Evolutionary conservation across 768 basidiomycete species (phyloP).

Genomic region (Mycena sanguinolenta): DNA sequence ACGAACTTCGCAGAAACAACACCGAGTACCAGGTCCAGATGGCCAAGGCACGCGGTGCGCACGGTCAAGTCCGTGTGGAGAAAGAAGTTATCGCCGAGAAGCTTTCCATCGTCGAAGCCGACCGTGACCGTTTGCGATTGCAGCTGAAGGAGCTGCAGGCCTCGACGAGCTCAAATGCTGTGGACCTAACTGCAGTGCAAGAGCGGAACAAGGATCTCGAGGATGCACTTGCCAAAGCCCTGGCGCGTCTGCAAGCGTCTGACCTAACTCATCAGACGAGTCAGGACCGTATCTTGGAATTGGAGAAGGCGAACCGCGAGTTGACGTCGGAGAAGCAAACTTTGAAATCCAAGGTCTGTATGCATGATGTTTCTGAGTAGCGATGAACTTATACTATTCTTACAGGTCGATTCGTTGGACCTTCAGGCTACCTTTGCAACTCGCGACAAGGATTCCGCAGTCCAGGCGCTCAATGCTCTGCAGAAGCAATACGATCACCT

Average conservation of each 20-base stretch:
- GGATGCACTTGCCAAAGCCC: slow-evolving; percentile 79
- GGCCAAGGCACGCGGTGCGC: slow-evolving; percentile 80
- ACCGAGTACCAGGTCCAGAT: slow-evolving; percentile 80
- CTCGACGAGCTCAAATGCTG: slow-evolving; percentile 54
- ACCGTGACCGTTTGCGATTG: slow-evolving; percentile 71
- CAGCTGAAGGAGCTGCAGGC: slow-evolving; percentile 70
- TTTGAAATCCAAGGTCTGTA: slow-evolving; percentile 71
- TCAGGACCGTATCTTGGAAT: slow-evolving; percentile 69
- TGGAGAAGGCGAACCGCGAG: slow-evolving; percentile 75
- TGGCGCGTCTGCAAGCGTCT: slow-evolving; percentile 78
- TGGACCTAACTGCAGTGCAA: slow-evolving; percentile 62
- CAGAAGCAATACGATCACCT: slow-evolving; percentile 74
- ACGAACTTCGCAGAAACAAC: slow-evolving; percentile 78
- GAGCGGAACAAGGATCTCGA: slow-evolving; percentile 73
- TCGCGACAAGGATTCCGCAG: slow-evolving; percentile 74
- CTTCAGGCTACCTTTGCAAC: slow-evolving; percentile 65
- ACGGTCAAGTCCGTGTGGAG: slow-evolving; percentile 85
- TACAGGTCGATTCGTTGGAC: slow-evolving; percentile 73
- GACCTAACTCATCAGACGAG: slow-evolving; percentile 74
- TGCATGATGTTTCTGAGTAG: not conserved
- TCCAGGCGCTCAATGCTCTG: slow-evolving; percentile 63
- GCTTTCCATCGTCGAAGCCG: slow-evolving; percentile 68
- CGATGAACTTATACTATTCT: slow-evolving; percentile 25
- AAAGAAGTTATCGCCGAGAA: slow-evolving; percentile 82
- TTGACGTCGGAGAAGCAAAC: slow-evolving; percentile 66